Conservation (phyloP, 2,329 filamentous ascomycete species). For the Thielaviopsis populi region DNA sequence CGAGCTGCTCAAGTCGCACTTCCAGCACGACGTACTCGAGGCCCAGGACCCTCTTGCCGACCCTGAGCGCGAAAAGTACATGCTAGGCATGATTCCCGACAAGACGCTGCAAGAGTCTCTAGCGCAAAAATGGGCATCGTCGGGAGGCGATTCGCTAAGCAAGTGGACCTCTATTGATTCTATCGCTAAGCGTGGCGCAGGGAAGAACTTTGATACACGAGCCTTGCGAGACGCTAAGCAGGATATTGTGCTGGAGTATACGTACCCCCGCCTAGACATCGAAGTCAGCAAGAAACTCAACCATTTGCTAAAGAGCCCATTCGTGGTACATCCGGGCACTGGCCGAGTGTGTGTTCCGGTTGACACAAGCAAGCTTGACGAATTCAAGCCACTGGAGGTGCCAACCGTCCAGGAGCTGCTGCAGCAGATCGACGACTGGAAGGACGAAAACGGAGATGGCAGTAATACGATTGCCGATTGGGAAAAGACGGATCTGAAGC, state of each 20-base stretch:
- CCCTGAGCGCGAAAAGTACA: conserved; percentile 54
- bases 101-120: conserved; percentile 60
- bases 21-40: conserved; percentile 65
- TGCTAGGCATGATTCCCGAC: conserved; percentile 77
- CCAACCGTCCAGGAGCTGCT: conserved; percentile 76
- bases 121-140: conserved; percentile 78
- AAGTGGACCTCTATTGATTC: conserved; percentile 95
- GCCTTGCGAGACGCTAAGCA: conserved; percentile 80
- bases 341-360: conserved; percentile 93
- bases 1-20: conserved; percentile 69
- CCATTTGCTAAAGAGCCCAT: conserved; percentile 93
- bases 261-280: conserved; percentile 90
- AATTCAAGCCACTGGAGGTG: conserved; percentile 77
- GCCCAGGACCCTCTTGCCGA: conserved; percentile 75
- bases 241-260: conserved; percentile 93
- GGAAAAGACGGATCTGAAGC: conserved; percentile 92
- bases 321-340: conserved; percentile 90
- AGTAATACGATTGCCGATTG: conserved; percentile 53
- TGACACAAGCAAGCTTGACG: conserved; percentile 54
- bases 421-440: conserved; percentile 74
- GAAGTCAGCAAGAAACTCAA: conserved; percentile 97
- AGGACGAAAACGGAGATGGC: conserved; percentile 26
- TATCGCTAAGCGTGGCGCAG: conserved; percentile 60
- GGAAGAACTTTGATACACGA: conserved; percentile 55
- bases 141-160: conserved; percentile 54